Conservation (phyloP, 306 rosid genomes). For the Cicer cuneatum region DNA sequence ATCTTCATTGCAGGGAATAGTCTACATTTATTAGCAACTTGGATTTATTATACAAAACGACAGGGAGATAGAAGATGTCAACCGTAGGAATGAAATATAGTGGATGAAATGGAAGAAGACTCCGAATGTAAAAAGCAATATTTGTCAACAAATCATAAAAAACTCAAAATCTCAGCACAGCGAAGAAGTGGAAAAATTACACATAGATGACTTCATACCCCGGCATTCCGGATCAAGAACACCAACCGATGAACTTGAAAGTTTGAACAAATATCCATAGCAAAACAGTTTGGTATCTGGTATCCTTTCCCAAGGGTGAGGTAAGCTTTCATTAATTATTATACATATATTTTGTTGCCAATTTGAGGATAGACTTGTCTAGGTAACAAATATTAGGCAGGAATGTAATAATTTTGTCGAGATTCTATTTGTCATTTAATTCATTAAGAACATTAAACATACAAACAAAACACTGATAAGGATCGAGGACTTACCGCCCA, state of each 20-base stretch:
- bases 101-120: neutral
- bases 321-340: constrained; percentile 6
- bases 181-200: neutral
- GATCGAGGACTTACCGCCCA: constrained; percentile 80
- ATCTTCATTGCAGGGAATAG: neutral
- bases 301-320: constrained; percentile 11
- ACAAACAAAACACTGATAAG: neutral
- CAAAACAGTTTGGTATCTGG: neutral
- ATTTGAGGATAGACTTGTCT: constrained; percentile 4
- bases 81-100: neutral
- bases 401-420: constrained; percentile 9
- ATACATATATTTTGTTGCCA: neutral
- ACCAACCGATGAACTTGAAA: neutral
- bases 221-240: constrained; percentile 31
- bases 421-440: constrained; percentile 8
- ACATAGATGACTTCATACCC: constrained; percentile 14
- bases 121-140: neutral
- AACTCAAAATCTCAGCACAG: constrained; percentile 15
- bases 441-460: constrained; percentile 9
- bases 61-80: neutral
- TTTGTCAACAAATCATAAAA: constrained; percentile 11
- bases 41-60: neutral
- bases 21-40: neutral
- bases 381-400: neutral
- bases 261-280: neutral